Conservation (phyloP, 2,329 filamentous ascomycete genomes). For the Emmonsiellopsis sp. region DNA sequence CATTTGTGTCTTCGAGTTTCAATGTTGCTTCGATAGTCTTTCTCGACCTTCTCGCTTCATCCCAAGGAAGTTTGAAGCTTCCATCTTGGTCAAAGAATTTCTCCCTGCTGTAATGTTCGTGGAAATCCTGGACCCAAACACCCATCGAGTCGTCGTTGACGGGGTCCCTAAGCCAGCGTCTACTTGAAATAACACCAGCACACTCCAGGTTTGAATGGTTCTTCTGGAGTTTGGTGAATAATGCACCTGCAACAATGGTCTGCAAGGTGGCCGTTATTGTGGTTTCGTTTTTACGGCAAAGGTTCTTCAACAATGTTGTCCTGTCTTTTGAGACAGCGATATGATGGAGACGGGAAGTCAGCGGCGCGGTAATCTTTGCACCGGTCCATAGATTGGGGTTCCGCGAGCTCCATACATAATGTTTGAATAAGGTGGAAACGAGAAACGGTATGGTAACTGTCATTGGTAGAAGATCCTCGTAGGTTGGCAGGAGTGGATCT, state of each 20-base stretch:
- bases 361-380: slow-evolving; percentile 15
- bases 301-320: slow-evolving; percentile 21
- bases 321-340: slow-evolving; percentile 23
- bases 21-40: slow-evolving; percentile 22
- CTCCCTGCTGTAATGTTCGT: slow-evolving; percentile 21
- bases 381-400: slow-evolving; percentile 30
- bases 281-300: slow-evolving; percentile 29
- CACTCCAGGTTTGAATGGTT: slow-evolving; percentile 24
- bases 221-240: slow-evolving; percentile 26
- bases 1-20: slow-evolving; percentile 23
- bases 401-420: slow-evolving; percentile 21
- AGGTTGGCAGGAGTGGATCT: slow-evolving; percentile 28
- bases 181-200: slow-evolving; percentile 29
- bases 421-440: slow-evolving; percentile 23
- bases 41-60: slow-evolving; percentile 22
- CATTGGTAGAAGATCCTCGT: slow-evolving; percentile 35
- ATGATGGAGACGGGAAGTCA: slow-evolving; percentile 21
- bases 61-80: slow-evolving; percentile 23
- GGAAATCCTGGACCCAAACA: slow-evolving; percentile 28
- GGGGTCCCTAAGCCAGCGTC: slow-evolving; percentile 25
- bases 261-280: slow-evolving; percentile 36
- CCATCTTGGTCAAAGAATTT: slow-evolving; percentile 4
- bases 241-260: slow-evolving; percentile 27
- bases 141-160: slow-evolving; percentile 31
- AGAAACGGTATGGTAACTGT: slow-evolving; percentile 29